Evolutionary conservation across 148 eudicot genomes (phyloP).

Genomic region (Diospyros kaki): DNA sequence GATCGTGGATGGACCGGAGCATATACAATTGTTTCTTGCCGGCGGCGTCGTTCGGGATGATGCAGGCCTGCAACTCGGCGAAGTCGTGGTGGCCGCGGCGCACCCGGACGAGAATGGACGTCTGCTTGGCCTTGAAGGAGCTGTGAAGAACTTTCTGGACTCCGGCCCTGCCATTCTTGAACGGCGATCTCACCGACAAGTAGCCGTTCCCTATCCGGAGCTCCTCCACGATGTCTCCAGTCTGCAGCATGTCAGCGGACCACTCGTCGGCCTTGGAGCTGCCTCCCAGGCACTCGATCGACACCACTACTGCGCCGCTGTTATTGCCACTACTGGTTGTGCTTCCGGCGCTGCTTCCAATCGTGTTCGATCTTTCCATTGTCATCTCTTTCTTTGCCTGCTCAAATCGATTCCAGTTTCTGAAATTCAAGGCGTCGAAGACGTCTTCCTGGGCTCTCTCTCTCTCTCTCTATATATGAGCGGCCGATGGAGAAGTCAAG

Average conservation of each 20-base stretch:
- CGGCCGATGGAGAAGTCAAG: too few species aligned
- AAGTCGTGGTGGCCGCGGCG: conserved; percentile 46
- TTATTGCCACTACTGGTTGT: neutral
- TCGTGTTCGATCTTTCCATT: conserved; percentile 36
- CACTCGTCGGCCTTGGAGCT: conserved; percentile 79
- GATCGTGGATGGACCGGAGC: conserved; percentile 68
- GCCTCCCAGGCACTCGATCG: conserved; percentile 70
- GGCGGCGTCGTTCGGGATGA: conserved; percentile 53
- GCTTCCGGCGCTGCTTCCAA: neutral
- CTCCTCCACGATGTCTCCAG: conserved; percentile 82
- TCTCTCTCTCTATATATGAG: too few species aligned
- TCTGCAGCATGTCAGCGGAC: conserved; percentile 69
- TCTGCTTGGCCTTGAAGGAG: conserved; percentile 49
- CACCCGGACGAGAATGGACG: conserved; percentile 53
- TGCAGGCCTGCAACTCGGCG: conserved; percentile 67
- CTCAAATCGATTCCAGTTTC: neutral
- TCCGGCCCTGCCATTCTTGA: conserved; percentile 59
- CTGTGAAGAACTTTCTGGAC: conserved; percentile 60
- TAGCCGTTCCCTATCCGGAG: conserved; percentile 33
- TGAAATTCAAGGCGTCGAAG: too few species aligned
- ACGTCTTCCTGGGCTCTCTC: too few species aligned
- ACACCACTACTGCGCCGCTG: conserved; percentile 31
- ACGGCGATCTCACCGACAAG: conserved; percentile 40
- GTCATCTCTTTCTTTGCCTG: conserved; percentile 17
- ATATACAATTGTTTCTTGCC: conserved; percentile 54